A percentile compares a stretch with the other conserved stretches of the same genome.
phyloP scores from a whole-genome alignment of 306 rosid species.

The Glycyrrhiza uralensis region DNA sequence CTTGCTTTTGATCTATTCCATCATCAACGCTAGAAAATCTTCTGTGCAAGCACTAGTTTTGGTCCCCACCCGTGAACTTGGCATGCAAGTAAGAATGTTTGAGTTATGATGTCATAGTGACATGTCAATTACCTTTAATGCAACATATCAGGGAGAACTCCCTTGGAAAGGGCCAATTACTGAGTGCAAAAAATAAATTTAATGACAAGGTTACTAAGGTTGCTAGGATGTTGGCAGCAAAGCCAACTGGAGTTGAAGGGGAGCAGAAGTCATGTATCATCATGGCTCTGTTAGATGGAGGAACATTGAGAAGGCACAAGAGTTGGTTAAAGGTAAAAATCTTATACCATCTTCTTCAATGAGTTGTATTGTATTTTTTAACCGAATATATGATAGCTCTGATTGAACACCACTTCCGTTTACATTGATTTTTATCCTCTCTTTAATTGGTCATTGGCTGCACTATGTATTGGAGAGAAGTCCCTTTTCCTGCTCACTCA shows the following conservation, averaged over 20 bases:
- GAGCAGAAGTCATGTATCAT: conserved; percentile 66
- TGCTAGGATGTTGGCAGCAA: conserved; percentile 75
- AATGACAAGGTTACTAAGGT: conserved; percentile 71
- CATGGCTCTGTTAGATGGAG: conserved; percentile 96
- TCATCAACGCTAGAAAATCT: conserved; percentile 50
- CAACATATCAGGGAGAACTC: conserved; percentile 8
- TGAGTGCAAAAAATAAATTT: not conserved
- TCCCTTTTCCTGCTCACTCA: not conserved
- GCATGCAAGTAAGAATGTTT: conserved; percentile 75
- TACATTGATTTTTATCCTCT: conserved; percentile 6
- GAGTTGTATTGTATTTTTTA: conserved; percentile 11
- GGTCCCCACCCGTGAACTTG: conserved; percentile 96
- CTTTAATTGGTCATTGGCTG: conserved; percentile 3
- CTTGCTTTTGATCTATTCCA: conserved; percentile 66
- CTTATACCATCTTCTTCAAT: not conserved
- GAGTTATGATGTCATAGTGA: not conserved
- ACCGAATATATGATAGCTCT: not conserved
- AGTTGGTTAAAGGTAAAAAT: conserved; percentile 82
- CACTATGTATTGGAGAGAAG: not conserved
- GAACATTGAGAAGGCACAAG: conserved; percentile 82
- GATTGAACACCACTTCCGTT: not conserved
- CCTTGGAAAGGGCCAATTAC: conserved; percentile 3
- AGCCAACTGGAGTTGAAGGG: conserved; percentile 46
- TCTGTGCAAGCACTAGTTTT: conserved; percentile 78
- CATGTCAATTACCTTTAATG: not conserved